Base-by-base conservation (phyloP, 352 stramenopile genomes). In the Phytopythium montanum region DNA sequence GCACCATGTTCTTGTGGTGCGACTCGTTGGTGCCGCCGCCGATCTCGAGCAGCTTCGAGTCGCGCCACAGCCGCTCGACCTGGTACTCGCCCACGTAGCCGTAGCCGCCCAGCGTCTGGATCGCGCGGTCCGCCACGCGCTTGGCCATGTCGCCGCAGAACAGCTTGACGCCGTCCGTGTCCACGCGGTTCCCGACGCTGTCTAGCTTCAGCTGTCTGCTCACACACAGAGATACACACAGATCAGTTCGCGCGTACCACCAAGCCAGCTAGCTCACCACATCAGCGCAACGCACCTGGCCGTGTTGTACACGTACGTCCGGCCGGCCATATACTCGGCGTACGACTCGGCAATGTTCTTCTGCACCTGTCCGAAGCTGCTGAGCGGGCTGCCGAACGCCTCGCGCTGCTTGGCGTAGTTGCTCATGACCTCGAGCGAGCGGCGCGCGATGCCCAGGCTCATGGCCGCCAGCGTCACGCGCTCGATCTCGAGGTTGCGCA, bases 1-100 rank as follows among this genome's bases (percentile, higher is more conserved):
- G 83, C 60, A 88, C 88, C 93, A 99, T 99, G 73, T 99, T 99
- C 76, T 99, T 99, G 75, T 99, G 95, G 69, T 99, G 97, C 49
- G 93, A 98, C 76, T 99, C 97, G 65, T 98, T 98, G 25, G 97
- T 99, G 54, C 98, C 97, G 54, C 97, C 98, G 49, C 98, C 97
- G 70, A 99, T 99, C 81, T 99, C 98, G n/a, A 99, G 75, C 54
- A 99, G 72, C 76, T 99, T 99, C 14, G 97, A 92, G 89, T 99
- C 97, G 59, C 97, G 86, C 97, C 96, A 99, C 3, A 99, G 79
- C 51, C 97, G 81, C 81, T 99, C 97, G 13, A 99, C 97, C 60
- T 92, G 94, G 75, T 99, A 99, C 72, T 99, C 97, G 54, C 96
- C 97, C n/a, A 98, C 90, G 79, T 99, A 99, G 25, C 98, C 98